Conservation (phyloP, 2,329 filamentous ascomycete species). For the Leptographium radiaticola region DNA sequence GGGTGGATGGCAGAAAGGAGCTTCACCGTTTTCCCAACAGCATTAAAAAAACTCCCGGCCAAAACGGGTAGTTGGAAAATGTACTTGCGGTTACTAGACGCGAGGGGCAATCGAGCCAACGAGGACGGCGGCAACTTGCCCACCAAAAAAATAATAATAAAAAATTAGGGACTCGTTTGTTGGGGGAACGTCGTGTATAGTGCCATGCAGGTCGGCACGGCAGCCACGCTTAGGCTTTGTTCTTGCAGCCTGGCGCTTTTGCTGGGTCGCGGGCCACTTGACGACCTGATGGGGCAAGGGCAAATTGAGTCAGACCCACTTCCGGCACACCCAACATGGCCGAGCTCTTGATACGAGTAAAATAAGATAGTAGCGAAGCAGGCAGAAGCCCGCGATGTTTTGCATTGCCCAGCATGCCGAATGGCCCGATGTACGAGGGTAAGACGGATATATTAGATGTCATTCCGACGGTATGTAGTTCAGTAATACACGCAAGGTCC, state of each 20-base stretch:
- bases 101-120: slow-evolving; percentile 5
- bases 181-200: slow-evolving; percentile 5
- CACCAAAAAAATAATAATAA: slow-evolving; percentile 4
- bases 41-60: slow-evolving; percentile 1
- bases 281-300: neutral
- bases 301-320: neutral
- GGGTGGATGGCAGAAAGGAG: slow-evolving; percentile 8
- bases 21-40: slow-evolving; percentile 10
- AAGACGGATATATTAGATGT: no score
- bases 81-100: neutral
- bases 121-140: slow-evolving; percentile 7
- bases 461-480: no score
- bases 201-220: slow-evolving; percentile 4
- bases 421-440: no score
- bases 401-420: no score
- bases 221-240: neutral
- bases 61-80: neutral
- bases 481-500: no score
- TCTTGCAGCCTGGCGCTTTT: neutral
- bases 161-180: slow-evolving; percentile 7
- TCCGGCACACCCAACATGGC: neutral
- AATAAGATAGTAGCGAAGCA: no score
- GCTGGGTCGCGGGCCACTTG: neutral
- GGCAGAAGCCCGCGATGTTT: no score
- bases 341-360: neutral